Evolutionary conservation across 1,284 basidiomycete genomes (phyloP).

Genomic region (Coniferiporia sulphurascens): DNA sequence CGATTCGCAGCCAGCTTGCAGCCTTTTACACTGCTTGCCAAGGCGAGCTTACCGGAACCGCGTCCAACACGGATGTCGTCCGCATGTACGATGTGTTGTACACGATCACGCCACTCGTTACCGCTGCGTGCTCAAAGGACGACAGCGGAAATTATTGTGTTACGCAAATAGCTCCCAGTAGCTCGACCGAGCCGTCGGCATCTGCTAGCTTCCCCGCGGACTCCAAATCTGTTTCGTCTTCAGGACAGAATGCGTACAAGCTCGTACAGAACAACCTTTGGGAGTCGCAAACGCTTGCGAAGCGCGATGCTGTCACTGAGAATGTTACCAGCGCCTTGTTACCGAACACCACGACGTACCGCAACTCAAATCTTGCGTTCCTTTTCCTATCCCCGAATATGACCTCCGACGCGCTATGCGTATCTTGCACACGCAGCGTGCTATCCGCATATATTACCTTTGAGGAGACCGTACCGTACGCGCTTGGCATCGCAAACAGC

Average conservation of each 20-base stretch:
- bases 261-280: conserved; percentile 23
- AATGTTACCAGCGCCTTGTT: conserved; percentile 33
- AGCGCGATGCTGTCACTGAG: conserved; percentile 25
- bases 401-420: conserved; percentile 59
- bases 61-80: conserved; percentile 45
- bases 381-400: conserved; percentile 63
- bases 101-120: conserved; percentile 55
- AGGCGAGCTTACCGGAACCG: conserved; percentile 55
- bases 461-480: conserved; percentile 69
- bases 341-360: conserved; percentile 69
- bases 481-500: conserved; percentile 62
- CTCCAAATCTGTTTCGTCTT: conserved; percentile 12
- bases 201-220: conserved; percentile 9
- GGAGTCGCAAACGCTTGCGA: conserved; percentile 18
- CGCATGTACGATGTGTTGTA: conserved; percentile 78
- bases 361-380: conserved; percentile 67
- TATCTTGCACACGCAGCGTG: conserved; percentile 72
- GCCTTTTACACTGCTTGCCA: conserved; percentile 68
- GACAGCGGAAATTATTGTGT: conserved; percentile 67
- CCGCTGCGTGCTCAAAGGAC: conserved; percentile 72
- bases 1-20: conserved; percentile 58
- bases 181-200: conserved; percentile 25
- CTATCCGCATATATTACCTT: conserved; percentile 72
- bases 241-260: conserved; percentile 20
- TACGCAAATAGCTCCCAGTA: conserved; percentile 33